Evolutionary conservation across 345 rosid species (phyloP).

Genomic region (Aethionema arabicum): DNA sequence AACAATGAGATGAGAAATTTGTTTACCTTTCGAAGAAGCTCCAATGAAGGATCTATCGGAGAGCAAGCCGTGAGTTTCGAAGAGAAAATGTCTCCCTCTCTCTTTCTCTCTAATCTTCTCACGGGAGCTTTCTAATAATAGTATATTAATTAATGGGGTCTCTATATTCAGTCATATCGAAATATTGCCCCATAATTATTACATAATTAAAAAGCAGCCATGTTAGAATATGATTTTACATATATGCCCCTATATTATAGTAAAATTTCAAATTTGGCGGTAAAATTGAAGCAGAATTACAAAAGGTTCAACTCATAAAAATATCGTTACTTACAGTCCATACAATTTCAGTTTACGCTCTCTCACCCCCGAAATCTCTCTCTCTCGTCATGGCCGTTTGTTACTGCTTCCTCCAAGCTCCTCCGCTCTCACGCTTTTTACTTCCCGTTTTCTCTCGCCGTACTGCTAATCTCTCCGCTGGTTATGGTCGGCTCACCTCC

Average conservation of each 20-base stretch:
- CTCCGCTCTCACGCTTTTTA: slow-evolving; percentile 36
- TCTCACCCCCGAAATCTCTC: neutral
- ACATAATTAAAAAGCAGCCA: neutral
- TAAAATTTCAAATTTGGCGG: slow-evolving; percentile 2
- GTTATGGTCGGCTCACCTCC: slow-evolving; percentile 25
- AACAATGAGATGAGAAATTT: slow-evolving; percentile 3
- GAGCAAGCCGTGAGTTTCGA: slow-evolving; percentile 39
- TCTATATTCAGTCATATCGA: neutral
- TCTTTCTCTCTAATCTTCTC: slow-evolving; percentile 12
- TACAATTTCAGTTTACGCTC: slow-evolving; percentile 14
- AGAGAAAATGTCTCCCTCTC: slow-evolving; percentile 31
- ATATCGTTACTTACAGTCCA: slow-evolving; percentile 20
- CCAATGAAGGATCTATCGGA: slow-evolving; percentile 31
- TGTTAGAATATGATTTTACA: neutral
- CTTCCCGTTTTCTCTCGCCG: slow-evolving; percentile 37
- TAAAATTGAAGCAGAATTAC: neutral
- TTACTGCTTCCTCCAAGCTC: slow-evolving; percentile 40
- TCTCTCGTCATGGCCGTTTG: slow-evolving; percentile 48
- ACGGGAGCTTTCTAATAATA: slow-evolving; percentile 24
- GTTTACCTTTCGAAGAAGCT: slow-evolving; percentile 33
- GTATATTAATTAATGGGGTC: slow-evolving; percentile 13
- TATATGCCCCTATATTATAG: neutral
- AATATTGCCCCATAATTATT: neutral
- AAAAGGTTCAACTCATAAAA: neutral
- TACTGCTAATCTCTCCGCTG: slow-evolving; percentile 17